Evolutionary conservation across 225 moss, liverwort and hornwort species (phyloP), one percentile per base, ranked within the genome.

Genomic region (Rhytidiadelphus loreus): DNA sequence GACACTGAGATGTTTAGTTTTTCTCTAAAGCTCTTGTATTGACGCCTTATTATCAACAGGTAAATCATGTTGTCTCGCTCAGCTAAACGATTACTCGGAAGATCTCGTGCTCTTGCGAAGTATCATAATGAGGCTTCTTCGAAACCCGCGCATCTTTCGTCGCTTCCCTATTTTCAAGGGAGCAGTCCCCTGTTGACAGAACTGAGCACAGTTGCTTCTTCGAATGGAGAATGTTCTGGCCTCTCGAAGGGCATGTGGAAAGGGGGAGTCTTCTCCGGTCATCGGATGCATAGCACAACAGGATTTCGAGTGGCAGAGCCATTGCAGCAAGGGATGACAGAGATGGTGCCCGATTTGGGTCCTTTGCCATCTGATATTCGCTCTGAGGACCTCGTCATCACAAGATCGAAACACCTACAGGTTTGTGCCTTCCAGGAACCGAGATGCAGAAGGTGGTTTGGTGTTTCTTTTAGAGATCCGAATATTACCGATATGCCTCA

Each of bases 281-380:
- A 89, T 82, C 92, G 92, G 81, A 85, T 80, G 87, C 86, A 90
- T 46, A 91, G 88, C 77, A 89, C 92, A 20, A 84, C 48, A 61
- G 92, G 85, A n/a, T 62, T 94, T 91, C 85, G 90, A 90, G 92
- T 87, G 46, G 81, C 89, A 66, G 90, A 92, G 43, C 87, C 89
- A 37, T 72, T 91, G 83, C 92, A 86, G 88, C 92, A 91, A 86
- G 92, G 92, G 73, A 92, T 92, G 94, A 92, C 92, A 66, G 94
- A 92, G 86, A 91, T 90, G 91, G 90, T 89, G 64, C 91, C 88
- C 71, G 91, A 94, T 74, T 86, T 91, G 84, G 87, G 83, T 72
- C 64, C 87, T 86, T 64, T 89, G 77, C 90, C 90, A 83, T 66
- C 91, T 64, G 90, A 94, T 59, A 83, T 94, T 72, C 94, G 92